Percentiles rank a stretch among this genome's conserved stretches.
phyloP scores from a whole-genome alignment of 2,329 filamentous ascomycete species.

The Fusarium zealandicum region DNA sequence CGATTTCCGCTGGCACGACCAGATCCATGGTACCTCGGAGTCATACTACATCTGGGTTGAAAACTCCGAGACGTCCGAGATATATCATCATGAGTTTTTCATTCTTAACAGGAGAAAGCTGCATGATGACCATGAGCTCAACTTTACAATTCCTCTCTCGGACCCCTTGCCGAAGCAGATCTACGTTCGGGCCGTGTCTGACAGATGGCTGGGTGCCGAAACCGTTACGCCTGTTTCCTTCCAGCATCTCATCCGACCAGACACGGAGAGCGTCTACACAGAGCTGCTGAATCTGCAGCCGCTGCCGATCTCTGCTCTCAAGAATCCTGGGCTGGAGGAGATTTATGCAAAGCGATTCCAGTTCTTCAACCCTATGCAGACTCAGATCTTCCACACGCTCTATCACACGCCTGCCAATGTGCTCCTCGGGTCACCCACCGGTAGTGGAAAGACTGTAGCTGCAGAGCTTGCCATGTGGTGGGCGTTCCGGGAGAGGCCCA shows the following conservation, averaged over 20 bases:
- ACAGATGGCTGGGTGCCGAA: conserved; percentile 95
- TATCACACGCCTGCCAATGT: conserved; percentile 95
- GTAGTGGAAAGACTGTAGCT: conserved; percentile 96
- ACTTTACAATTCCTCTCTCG: conserved; percentile 94
- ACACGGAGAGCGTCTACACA: conserved; percentile 97
- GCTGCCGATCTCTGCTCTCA: conserved; percentile 82
- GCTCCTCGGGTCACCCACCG: conserved; percentile 91
- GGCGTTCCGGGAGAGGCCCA: conserved; percentile 93
- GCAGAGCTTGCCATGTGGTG: conserved; percentile 99
- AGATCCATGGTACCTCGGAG: conserved; percentile 90
- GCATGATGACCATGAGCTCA: conserved; percentile 95
- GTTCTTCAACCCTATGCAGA: conserved; percentile 99
- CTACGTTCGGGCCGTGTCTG: conserved; percentile 92
- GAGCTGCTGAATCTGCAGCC: conserved; percentile 92
- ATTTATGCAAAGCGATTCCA: conserved; percentile 89
- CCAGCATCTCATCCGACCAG: conserved; percentile 94
- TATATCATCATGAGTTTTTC: conserved; percentile 97
- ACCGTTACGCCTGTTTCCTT: conserved; percentile 96
- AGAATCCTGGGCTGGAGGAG: conserved; percentile 86
- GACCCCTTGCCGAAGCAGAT: conserved; percentile 95
- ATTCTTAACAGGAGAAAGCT: conserved; percentile 90
- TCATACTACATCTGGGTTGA: conserved; percentile 99
- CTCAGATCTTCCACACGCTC: conserved; percentile 95
- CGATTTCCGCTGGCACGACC: conserved; percentile 94
- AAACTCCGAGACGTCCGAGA: conserved; percentile 96